Evolutionary conservation across 2,329 filamentous ascomycete species (phyloP), one percentile per base, ranked within the genome.

Genomic region (Arthrobotrys entomopaga): DNA sequence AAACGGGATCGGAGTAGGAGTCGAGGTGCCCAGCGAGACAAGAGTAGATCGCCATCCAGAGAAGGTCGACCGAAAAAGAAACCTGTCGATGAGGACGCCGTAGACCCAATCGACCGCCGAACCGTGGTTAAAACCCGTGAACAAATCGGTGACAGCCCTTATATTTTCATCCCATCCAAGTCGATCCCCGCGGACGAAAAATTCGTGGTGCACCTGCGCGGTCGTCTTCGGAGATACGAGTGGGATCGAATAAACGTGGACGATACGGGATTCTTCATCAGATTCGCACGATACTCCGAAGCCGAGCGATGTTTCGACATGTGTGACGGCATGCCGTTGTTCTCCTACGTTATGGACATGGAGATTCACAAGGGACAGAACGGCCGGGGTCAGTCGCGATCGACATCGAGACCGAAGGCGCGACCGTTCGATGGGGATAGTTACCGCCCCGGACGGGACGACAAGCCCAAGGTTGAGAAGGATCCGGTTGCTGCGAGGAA

Each of bases 341-440:
- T 99, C 83, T 97, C 91, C 0, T 98, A 98, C 78, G 86, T 87
- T 73, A 94, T 99, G 91, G 87, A 88, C 50, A 96, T 99, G 92
- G 90, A 94, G 80, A 89, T 77, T 85, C 86, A 75, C 88, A 88
- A 78, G 88, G 88, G 46, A 89, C 78, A 77, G 88, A 89, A 78
- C 85, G 87, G 77, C 80, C 65, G 64, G 7, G 76, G 78, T 8
- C 4, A 60, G 46, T 60, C 78, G 64, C 19, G 73, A 59, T 67
- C 76, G 13, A 71, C 63, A 6, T 73, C 78, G 82, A 77, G 84
- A 82, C 75, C 82, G 81, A 24, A 84, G 82, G 73, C 84, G 83
- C 19, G 81, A 82, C 70, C 80, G 81, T 66, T 77, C 83, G 29
- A 81, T 80, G 74, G 89, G 89, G 89, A 94, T 74, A 85, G 85